phyloP scores from a whole-genome alignment of 2,329 filamentous ascomycete genomes.

The Pseudogymnoascus sp. region DNA sequence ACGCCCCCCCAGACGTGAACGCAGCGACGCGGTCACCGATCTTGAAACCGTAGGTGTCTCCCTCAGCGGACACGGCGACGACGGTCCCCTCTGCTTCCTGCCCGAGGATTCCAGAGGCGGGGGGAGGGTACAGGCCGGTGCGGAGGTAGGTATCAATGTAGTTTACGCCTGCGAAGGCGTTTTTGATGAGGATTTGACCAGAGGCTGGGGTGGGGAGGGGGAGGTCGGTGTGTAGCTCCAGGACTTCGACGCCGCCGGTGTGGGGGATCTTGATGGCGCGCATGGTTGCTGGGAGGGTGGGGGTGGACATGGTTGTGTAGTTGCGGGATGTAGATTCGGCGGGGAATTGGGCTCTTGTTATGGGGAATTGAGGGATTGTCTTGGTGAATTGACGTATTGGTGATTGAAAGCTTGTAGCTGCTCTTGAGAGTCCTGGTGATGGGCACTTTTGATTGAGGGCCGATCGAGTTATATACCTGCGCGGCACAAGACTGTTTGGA shows the following conservation, averaged over 20 bases:
- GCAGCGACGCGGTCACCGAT: conserved; percentile 66
- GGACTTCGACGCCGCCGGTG: conserved; percentile 62
- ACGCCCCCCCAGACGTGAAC: conserved; percentile 41
- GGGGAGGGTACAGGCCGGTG: conserved; percentile 66
- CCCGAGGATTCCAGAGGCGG: conserved; percentile 67
- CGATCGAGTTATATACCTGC: neutral
- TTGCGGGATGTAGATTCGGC: neutral
- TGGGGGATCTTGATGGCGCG: conserved; percentile 64
- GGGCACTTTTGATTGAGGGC: neutral
- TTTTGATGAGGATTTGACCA: conserved; percentile 72
- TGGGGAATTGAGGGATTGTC: neutral
- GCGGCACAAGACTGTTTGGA: neutral
- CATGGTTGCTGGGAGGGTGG: conserved; percentile 28
- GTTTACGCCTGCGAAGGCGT: conserved; percentile 73
- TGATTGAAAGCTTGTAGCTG: neutral
- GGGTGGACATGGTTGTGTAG: neutral
- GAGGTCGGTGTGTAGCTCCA: conserved; percentile 61
- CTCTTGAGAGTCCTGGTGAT: neutral
- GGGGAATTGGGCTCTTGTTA: neutral
- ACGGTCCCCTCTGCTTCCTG: conserved; percentile 70
- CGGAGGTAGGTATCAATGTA: conserved; percentile 92
- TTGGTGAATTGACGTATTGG: neutral
- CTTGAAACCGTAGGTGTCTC: conserved; percentile 44
- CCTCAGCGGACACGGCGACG: conserved; percentile 47
- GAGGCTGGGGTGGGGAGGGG: conserved; percentile 59